Evolutionary conservation across 805 yeast species (phyloP).

Genomic region (Suhomyces canberraensis): DNA sequence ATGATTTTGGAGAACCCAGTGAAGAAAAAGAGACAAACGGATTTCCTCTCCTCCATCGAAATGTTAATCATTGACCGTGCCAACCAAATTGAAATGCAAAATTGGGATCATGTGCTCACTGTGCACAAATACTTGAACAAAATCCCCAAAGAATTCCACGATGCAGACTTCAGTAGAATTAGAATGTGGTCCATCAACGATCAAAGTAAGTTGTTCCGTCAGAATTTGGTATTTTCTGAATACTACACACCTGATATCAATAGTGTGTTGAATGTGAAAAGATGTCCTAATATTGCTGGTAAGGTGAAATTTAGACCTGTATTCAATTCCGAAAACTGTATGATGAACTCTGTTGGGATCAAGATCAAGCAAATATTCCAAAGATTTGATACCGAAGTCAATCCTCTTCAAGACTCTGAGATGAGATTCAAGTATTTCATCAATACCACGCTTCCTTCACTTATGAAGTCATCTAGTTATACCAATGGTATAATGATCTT

Average conservation of each 20-base stretch:
- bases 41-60: conserved; percentile 88
- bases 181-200: conserved; percentile 92
- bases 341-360: conserved; percentile 63
- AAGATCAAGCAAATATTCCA: conserved; percentile 67
- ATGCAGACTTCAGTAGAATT: conserved; percentile 86
- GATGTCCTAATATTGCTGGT: conserved; percentile 57
- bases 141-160: conserved; percentile 73
- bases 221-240: conserved; percentile 72
- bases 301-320: conserved; percentile 53
- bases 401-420: conserved; percentile 70
- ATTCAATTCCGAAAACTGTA: conserved; percentile 45
- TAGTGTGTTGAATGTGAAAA: conserved; percentile 44
- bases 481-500: conserved; percentile 76
- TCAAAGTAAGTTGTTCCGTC: conserved; percentile 68
- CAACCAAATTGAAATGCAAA: conserved; percentile 85
- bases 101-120: conserved; percentile 79
- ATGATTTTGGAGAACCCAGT: conserved; percentile 67
- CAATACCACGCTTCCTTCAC: conserved; percentile 69
- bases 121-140: conserved; percentile 65
- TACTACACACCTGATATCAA: conserved; percentile 80
- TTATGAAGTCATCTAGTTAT: conserved; percentile 55
- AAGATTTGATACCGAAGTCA: conserved; percentile 53
- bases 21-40: conserved; percentile 60
- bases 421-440: conserved; percentile 79
- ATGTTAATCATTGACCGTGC: conserved; percentile 76